A percentile compares a stretch with the other conserved stretches of the same genome.
Conservation (phyloP, 768 basidiomycete genomes). For the Boletus subparvulus region DNA sequence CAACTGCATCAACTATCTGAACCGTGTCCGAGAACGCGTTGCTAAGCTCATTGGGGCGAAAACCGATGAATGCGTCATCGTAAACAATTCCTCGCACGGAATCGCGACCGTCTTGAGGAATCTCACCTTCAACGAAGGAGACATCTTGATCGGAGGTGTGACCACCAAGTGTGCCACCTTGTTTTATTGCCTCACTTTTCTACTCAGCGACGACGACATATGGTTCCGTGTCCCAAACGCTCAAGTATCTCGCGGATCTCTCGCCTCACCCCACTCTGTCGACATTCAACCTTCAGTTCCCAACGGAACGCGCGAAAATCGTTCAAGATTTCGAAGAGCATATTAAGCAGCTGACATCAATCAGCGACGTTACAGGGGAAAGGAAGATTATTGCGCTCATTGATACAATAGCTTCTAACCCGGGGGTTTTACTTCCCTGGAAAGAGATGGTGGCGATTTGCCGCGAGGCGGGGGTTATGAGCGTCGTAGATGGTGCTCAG, state of each 20-base stretch:
- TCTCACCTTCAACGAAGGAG: conserved; percentile 50
- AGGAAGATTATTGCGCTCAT: conserved; percentile 64
- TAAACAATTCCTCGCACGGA: conserved; percentile 32
- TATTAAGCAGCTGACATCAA: conserved; percentile 31
- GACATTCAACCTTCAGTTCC: conserved; percentile 53
- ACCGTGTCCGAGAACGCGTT: conserved; percentile 43
- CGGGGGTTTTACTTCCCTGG: conserved; percentile 70
- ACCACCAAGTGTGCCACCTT: not conserved
- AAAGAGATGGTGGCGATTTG: conserved; percentile 65
- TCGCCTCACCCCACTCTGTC: conserved; percentile 52
- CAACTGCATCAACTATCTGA: conserved; percentile 35
- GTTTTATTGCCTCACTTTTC: not conserved
- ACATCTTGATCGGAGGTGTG: conserved; percentile 56
- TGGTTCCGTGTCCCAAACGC: conserved; percentile 48
- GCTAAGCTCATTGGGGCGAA: conserved; percentile 52
- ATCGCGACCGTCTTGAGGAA: conserved; percentile 68
- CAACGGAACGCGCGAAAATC: conserved; percentile 55
- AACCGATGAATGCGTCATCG: conserved; percentile 56
- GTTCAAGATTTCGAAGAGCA: conserved; percentile 46
- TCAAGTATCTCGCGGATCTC: conserved; percentile 54
- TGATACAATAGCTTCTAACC: conserved; percentile 63
- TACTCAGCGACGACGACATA: conserved; percentile 59
- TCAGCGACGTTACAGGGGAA: conserved; percentile 24
- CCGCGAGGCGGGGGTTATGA: conserved; percentile 59
- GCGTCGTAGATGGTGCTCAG: conserved; percentile 79